These are phyloP conservation scores for Sphaerobolus stellatus DNA, from an alignment of 1,284 basidiomycete species.

Conservation along the genomic window DNA sequence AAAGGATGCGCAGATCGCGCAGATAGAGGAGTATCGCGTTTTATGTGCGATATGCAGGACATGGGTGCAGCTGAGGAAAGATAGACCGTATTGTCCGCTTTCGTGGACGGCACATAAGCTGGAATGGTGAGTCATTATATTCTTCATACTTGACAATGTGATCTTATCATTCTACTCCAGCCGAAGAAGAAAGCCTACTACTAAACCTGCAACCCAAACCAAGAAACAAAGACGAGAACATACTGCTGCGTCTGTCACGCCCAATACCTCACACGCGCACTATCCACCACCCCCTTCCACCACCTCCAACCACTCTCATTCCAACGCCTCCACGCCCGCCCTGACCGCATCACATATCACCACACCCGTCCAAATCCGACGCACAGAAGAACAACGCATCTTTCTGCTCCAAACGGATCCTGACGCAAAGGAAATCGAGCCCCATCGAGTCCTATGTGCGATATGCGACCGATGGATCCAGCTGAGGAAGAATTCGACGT, in stretches of 20 bases:
- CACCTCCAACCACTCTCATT: background rate
- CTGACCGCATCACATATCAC: background rate
- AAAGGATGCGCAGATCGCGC: conserved; percentile 64
- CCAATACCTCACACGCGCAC: background rate
- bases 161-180: background rate
- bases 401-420: conserved; percentile 69
- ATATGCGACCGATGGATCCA: conserved; percentile 81
- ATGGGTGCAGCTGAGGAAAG: conserved; percentile 45
- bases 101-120: conserved; percentile 9
- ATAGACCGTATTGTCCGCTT: conserved; percentile 11
- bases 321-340: background rate
- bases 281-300: background rate
- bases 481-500: conserved; percentile 75
- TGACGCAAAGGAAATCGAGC: conserved; percentile 73
- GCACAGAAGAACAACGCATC: conserved; percentile 76
- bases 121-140: conserved; percentile 1
- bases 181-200: conserved; percentile 1
- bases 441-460: conserved; percentile 70
- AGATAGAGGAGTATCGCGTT: conserved; percentile 68
- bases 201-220: background rate
- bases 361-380: conserved; percentile 19
- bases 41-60: conserved; percentile 65
- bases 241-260: background rate
- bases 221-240: conserved; percentile 5
- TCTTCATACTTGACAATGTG: background rate